Percentiles rank a stretch among this genome's conserved stretches.
Conservation (phyloP, 768 basidiomycete species). For the Serendipita sp. region DNA sequence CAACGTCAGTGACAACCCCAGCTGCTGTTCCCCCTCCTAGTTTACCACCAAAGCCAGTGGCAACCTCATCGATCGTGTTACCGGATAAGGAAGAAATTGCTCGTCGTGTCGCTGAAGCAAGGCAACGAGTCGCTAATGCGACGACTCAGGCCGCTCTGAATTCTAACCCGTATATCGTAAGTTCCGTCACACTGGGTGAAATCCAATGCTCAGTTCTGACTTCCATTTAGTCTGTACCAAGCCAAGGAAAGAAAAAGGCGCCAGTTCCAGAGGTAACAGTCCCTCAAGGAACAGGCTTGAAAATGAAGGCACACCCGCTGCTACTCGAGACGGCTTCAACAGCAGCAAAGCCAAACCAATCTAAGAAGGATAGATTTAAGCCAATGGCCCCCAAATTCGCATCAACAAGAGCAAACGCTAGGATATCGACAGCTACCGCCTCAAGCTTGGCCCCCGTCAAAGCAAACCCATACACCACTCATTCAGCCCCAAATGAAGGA, state of each 20-base stretch:
- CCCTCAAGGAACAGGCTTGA: constrained; percentile 68
- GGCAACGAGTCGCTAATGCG: constrained; percentile 66
- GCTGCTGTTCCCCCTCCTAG: neutral
- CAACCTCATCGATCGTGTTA: neutral
- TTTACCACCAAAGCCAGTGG: constrained; percentile 4
- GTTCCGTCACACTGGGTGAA: constrained; percentile 13
- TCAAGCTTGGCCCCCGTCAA: constrained; percentile 24
- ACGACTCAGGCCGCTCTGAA: constrained; percentile 59
- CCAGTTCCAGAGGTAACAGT: constrained; percentile 37
- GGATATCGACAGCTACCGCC: constrained; percentile 41
- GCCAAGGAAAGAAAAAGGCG: constrained; percentile 37
- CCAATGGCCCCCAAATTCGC: constrained; percentile 99
- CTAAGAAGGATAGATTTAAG: constrained; percentile 85
- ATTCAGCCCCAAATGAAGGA: constrained; percentile 26
- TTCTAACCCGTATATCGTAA: constrained; percentile 78
- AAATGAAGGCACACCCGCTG: constrained; percentile 83
- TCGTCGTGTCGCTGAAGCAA: constrained; percentile 68
- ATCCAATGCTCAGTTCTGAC: neutral
- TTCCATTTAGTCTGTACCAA: constrained; percentile 32
- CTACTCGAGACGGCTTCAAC: constrained; percentile 50
- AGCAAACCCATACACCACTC: constrained; percentile 66
- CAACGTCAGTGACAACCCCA: neutral
- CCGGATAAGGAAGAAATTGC: constrained; percentile 43
- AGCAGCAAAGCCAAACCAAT: constrained; percentile 31
- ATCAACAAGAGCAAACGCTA: constrained; percentile 78